Evolutionary conservation across 768 basidiomycete species (phyloP).

Genomic region (Podaxis sp.): DNA sequence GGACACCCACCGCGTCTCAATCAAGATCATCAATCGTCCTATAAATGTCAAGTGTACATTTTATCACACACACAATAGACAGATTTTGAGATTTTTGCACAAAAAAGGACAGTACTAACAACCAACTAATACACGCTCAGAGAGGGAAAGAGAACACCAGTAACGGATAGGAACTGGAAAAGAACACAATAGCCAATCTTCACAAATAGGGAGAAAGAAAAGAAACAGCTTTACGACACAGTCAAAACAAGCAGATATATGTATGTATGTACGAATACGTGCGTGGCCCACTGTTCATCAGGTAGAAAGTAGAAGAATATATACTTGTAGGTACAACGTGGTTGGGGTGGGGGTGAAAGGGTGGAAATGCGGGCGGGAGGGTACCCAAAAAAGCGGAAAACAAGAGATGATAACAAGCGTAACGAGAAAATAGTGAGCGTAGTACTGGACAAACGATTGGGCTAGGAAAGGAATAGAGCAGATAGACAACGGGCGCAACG

Average conservation of each 20-base stretch:
- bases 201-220: constrained; percentile 19
- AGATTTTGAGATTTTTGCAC: constrained; percentile 14
- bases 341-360: not conserved
- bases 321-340: constrained; percentile 16
- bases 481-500: not conserved
- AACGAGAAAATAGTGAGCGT: constrained; percentile 8
- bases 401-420: constrained; percentile 8
- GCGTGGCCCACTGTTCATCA: constrained; percentile 13
- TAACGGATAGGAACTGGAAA: constrained; percentile 16
- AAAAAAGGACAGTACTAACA: constrained; percentile 14
- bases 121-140: constrained; percentile 15
- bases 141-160: constrained; percentile 12
- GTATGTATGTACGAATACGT: constrained; percentile 18
- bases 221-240: constrained; percentile 13
- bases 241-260: constrained; percentile 19
- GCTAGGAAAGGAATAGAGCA: constrained; percentile 13
- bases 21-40: constrained; percentile 6
- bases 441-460: constrained; percentile 9
- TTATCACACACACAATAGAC: constrained; percentile 13
- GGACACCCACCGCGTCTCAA: not conserved
- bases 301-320: constrained; percentile 15
- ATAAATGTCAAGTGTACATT: not conserved
- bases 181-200: constrained; percentile 15
- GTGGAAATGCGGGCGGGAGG: constrained; percentile 9
- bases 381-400: constrained; percentile 1